Evolutionary conservation across 306 rosid genomes (phyloP).

Genomic region (Trichosanthes truncata): DNA sequence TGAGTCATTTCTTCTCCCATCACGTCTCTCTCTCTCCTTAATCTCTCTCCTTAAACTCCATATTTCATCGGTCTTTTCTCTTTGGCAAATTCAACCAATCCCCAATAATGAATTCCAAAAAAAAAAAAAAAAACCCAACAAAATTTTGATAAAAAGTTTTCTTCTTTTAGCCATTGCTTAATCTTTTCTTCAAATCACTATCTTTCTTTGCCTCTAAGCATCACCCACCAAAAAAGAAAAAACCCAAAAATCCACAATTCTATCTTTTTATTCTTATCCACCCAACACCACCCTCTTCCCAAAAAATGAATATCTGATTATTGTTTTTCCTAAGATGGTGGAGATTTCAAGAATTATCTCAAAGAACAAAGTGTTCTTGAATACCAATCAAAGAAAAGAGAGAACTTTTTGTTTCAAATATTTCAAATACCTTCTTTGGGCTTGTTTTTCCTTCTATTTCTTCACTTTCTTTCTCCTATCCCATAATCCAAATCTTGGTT

Average conservation of each 20-base stretch:
- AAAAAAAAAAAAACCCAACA: not conserved
- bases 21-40: not conserved
- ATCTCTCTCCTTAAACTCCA: not conserved
- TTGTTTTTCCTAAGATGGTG: not conserved
- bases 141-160: not conserved
- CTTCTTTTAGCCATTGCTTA: not conserved
- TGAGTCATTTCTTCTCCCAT: not conserved
- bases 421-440: slow-evolving; percentile 68
- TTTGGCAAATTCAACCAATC: not conserved
- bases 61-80: not conserved
- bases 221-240: not conserved
- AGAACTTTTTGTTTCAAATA: slow-evolving; percentile 34
- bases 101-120: not conserved
- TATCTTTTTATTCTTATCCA: not conserved
- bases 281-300: not conserved
- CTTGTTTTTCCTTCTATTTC: slow-evolving; percentile 64
- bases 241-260: not conserved
- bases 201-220: not conserved
- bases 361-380: slow-evolving; percentile 13
- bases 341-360: not conserved
- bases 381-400: slow-evolving; percentile 31
- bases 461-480: slow-evolving; percentile 56
- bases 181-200: not conserved
- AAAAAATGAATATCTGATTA: not conserved
- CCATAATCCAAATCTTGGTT: slow-evolving; percentile 15